Percentiles rank a stretch among this genome's conserved stretches.
phyloP scores from a whole-genome alignment of 352 stramenopile species.

The Phytophthora hybrid region DNA sequence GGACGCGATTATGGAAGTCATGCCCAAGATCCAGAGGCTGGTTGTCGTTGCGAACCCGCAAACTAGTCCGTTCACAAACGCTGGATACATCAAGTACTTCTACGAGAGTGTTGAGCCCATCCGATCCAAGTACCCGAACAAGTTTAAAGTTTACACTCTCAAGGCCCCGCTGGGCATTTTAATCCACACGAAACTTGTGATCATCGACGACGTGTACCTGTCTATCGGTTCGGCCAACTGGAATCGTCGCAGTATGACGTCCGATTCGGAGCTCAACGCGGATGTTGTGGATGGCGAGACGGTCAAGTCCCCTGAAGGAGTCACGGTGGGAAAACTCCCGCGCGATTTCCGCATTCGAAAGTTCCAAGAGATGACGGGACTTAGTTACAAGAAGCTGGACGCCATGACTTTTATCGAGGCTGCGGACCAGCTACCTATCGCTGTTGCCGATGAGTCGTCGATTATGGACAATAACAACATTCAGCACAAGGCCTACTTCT shows the following conservation, averaged over 20 bases:
- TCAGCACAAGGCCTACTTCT: slow-evolving; percentile 28
- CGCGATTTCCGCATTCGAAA: slow-evolving; percentile 66
- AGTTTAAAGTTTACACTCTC: slow-evolving; percentile 46
- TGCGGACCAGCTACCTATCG: slow-evolving; percentile 30
- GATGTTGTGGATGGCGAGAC: slow-evolving; percentile 54
- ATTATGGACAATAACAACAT: slow-evolving; percentile 37
- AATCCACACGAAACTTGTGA: slow-evolving; percentile 59
- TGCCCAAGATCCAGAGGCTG: slow-evolving; percentile 52
- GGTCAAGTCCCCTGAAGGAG: slow-evolving; percentile 27
- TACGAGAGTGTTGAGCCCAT: slow-evolving; percentile 60
- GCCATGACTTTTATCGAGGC: slow-evolving; percentile 61
- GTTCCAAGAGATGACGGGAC: slow-evolving; percentile 64
- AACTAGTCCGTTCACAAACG: slow-evolving; percentile 31
- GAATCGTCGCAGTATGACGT: slow-evolving; percentile 54
- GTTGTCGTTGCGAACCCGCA: slow-evolving; percentile 52
- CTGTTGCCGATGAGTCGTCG: slow-evolving; percentile 24
- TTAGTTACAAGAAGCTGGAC: slow-evolving; percentile 51
- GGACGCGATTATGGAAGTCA: slow-evolving; percentile 50
- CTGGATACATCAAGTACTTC: slow-evolving; percentile 56
- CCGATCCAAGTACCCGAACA: slow-evolving; percentile 36
- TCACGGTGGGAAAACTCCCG: slow-evolving; percentile 46
- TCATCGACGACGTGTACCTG: slow-evolving; percentile 72
- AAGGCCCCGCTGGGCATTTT: slow-evolving; percentile 43
- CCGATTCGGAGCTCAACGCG: slow-evolving; percentile 59
- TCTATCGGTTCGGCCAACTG: slow-evolving; percentile 68